phyloP scores from a whole-genome alignment of 192 early-diverging fungal species.

The Diversispora eburnea region DNA sequence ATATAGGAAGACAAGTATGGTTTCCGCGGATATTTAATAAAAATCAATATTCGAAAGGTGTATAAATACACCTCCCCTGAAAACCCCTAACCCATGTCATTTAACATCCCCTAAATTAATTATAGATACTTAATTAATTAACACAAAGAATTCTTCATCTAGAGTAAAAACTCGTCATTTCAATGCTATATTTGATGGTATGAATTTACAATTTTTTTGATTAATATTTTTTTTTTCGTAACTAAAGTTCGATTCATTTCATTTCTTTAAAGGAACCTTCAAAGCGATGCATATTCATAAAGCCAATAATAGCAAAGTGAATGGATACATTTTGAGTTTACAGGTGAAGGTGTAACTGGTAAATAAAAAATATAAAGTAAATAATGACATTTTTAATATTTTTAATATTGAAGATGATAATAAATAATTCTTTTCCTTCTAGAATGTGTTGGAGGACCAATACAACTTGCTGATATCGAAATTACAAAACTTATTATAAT shows the following conservation, averaged over 20 bases:
- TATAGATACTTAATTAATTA: too few species aligned
- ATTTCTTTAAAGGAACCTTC: slow-evolving; percentile 61
- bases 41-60: too few species aligned
- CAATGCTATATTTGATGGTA: slow-evolving; percentile 76
- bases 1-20: too few species aligned
- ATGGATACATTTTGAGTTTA: slow-evolving; percentile 94
- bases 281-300: slow-evolving; percentile 81
- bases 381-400: neutral
- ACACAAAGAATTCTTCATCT: slow-evolving; percentile 72
- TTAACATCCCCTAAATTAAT: too few species aligned
- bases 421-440: neutral
- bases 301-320: slow-evolving; percentile 64
- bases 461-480: slow-evolving; percentile 78
- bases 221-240: neutral
- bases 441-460: slow-evolving; percentile 93
- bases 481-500: slow-evolving; percentile 96
- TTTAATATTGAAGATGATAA: neutral
- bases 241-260: neutral
- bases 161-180: slow-evolving; percentile 91
- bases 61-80: too few species aligned
- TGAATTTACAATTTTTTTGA: neutral
- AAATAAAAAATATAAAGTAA: neutral
- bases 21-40: too few species aligned
- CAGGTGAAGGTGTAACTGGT: slow-evolving; percentile 91
- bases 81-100: too few species aligned